A percentile compares a stretch with the other conserved stretches of the same genome.
Evolutionary conservation across 2,329 filamentous ascomycete genomes (phyloP).

Genomic region (Colletotrichum agaves): DNA sequence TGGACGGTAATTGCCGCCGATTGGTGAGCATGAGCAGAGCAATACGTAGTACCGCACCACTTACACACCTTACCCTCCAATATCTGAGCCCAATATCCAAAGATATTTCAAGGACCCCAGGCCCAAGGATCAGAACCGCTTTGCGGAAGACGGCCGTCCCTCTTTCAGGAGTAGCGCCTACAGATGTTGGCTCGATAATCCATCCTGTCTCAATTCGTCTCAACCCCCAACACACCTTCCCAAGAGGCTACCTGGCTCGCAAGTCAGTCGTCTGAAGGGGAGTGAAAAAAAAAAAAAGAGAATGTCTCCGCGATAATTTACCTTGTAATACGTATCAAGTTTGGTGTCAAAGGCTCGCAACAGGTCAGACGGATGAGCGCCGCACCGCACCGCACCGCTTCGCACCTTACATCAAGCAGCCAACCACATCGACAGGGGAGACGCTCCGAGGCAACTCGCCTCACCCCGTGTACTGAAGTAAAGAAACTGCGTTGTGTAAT

Average conservation of each 20-base stretch:
- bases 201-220: conserved; percentile 24
- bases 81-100: neutral
- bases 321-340: conserved; percentile 29
- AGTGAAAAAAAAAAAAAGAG: neutral
- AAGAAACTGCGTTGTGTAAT: neutral
- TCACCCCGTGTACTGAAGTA: neutral
- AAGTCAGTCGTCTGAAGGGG: neutral
- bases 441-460: neutral
- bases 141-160: conserved; percentile 8
- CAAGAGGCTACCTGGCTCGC: conserved; percentile 1
- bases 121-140: neutral
- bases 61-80: conserved; percentile 11
- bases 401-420: conserved; percentile 10
- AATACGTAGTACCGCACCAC: neutral
- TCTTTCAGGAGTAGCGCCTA: conserved; percentile 23
- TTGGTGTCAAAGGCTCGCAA: conserved; percentile 4
- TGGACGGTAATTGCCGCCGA: conserved; percentile 12
- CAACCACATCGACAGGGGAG: neutral
- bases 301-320: conserved; percentile 23
- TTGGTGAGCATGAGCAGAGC: conserved; percentile 7
- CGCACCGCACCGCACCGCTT: neutral
- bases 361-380: conserved; percentile 12
- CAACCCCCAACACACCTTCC: conserved; percentile 10
- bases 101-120: conserved; percentile 2
- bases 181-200: conserved; percentile 11